A percentile compares a stretch with the other conserved stretches of the same genome.
These are phyloP conservation scores for Neurospora sp. DNA, from an alignment of 495 filamentous ascomycete genomes.

Conservation along the genomic window DNA sequence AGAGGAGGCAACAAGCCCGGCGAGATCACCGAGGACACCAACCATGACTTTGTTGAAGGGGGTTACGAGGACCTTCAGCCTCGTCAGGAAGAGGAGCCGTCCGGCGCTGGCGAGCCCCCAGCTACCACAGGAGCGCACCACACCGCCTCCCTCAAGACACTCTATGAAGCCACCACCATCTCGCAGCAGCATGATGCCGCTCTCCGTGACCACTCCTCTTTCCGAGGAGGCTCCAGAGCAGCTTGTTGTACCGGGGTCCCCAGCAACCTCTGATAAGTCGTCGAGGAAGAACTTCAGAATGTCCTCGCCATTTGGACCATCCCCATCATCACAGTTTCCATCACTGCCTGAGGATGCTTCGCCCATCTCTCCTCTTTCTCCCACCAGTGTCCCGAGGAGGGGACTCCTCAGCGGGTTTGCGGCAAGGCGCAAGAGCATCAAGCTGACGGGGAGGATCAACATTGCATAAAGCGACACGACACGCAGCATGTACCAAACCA, in stretches of 20 bases:
- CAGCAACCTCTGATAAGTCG: not conserved
- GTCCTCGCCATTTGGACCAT: not conserved
- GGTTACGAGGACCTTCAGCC: conserved; percentile 33
- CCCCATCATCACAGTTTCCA: not conserved
- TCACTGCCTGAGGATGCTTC: not conserved
- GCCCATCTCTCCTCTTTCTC: not conserved
- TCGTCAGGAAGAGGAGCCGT: conserved; percentile 37
- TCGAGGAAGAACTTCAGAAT: not conserved
- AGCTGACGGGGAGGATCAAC: conserved; percentile 16
- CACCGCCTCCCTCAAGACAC: not conserved
- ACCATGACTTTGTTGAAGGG: conserved; percentile 30
- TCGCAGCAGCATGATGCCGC: not conserved
- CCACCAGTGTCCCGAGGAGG: conserved; percentile 14
- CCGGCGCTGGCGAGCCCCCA: conserved; percentile 25
- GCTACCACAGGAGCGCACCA: not conserved
- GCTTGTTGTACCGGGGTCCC: not conserved
- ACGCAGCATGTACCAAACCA: not conserved
- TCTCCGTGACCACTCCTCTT: not conserved
- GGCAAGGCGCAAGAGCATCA: conserved; percentile 31
- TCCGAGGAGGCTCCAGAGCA: not conserved
- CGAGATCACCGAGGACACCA: conserved; percentile 28
- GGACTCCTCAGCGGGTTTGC: conserved; percentile 33
- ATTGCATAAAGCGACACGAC: not conserved
- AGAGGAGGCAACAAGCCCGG: conserved; percentile 8
- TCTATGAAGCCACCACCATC: not conserved